phyloP scores from a whole-genome alignment of 1,284 basidiomycete genomes.

The Macrocystidia cucumis region DNA sequence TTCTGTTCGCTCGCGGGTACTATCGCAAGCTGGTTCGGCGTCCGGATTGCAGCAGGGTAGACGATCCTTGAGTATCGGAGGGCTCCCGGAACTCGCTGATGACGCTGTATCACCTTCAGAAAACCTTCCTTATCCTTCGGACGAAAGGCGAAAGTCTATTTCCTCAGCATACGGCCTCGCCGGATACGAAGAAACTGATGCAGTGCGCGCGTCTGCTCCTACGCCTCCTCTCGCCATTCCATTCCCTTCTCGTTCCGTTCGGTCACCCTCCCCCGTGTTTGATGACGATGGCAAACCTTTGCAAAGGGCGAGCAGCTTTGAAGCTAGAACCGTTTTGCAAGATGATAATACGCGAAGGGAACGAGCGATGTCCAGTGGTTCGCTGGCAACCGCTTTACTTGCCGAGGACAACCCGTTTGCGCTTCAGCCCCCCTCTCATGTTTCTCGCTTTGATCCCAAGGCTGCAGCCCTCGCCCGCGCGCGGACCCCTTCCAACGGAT shows the following conservation, averaged over 20 bases:
- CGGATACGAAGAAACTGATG: slow-evolving; percentile 29
- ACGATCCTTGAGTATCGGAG: slow-evolving; percentile 57
- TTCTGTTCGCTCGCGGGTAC: slow-evolving; percentile 39
- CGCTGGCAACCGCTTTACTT: slow-evolving; percentile 26
- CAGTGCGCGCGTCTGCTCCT: slow-evolving; percentile 38
- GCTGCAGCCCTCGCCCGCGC: slow-evolving; percentile 38
- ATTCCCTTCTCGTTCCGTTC: slow-evolving; percentile 52
- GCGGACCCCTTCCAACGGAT: slow-evolving; percentile 61
- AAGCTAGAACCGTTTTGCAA: slow-evolving; percentile 33
- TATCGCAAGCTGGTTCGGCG: slow-evolving; percentile 24
- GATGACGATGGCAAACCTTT: slow-evolving; percentile 20
- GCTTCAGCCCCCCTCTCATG: slow-evolving; percentile 50
- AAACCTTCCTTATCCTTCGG: no score
- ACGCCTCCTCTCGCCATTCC: slow-evolving; percentile 44
- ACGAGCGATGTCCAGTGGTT: slow-evolving; percentile 28
- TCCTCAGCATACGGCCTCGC: slow-evolving; percentile 50
- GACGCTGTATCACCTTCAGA: no score
- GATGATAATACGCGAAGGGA: slow-evolving; percentile 15
- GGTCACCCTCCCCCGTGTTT: no score
- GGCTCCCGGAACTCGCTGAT: slow-evolving; percentile 33
- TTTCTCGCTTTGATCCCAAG: slow-evolving; percentile 71
- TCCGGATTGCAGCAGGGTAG: slow-evolving; percentile 19
- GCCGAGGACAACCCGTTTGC: slow-evolving; percentile 54
- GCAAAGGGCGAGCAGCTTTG: slow-evolving; percentile 25
- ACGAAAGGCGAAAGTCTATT: slow-evolving; percentile 42